Evolutionary conservation across 495 filamentous ascomycete species (phyloP).

Genomic region (Emericellopsis terricola): DNA sequence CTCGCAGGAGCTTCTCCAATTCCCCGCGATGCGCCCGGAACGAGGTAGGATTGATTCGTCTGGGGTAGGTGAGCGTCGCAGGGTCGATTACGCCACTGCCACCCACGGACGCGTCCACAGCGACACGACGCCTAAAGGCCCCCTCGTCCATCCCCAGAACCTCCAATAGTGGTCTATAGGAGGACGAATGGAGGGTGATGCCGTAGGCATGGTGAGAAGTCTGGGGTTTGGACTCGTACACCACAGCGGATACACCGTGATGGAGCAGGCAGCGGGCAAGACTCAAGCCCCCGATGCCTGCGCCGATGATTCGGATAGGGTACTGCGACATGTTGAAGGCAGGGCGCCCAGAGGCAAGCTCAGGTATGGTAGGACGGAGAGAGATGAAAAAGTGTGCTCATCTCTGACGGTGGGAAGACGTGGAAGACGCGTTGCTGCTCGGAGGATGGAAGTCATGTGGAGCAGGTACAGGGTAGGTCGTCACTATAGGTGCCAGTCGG

Average conservation of each 20-base stretch:
- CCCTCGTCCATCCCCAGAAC: conserved; percentile 13
- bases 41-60: background rate
- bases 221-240: conserved; percentile 12
- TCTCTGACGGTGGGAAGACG: too few relatives aligned
- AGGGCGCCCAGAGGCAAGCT: too few relatives aligned
- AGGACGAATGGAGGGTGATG: conserved; percentile 15
- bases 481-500: too few relatives aligned
- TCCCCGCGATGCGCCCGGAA: conserved; percentile 14
- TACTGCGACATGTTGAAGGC: conserved; percentile 3
- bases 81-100: background rate
- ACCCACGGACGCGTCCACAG: conserved; percentile 9
- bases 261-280: conserved; percentile 14
- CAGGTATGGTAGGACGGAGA: too few relatives aligned
- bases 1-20: conserved; percentile 7
- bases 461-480: too few relatives aligned
- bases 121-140: conserved; percentile 9
- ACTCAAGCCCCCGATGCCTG: conserved; percentile 9
- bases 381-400: too few relatives aligned
- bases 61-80: background rate
- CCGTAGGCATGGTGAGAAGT: conserved; percentile 12
- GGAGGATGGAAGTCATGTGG: too few relatives aligned
- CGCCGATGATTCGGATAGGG: conserved; percentile 3
- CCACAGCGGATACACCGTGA: conserved; percentile 10
- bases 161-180: conserved; percentile 16
- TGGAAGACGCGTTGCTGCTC: too few relatives aligned